These are phyloP conservation scores for Zygoascus biomembranicola DNA, from an alignment of 805 yeast genomes.

Conservation along the genomic window DNA sequence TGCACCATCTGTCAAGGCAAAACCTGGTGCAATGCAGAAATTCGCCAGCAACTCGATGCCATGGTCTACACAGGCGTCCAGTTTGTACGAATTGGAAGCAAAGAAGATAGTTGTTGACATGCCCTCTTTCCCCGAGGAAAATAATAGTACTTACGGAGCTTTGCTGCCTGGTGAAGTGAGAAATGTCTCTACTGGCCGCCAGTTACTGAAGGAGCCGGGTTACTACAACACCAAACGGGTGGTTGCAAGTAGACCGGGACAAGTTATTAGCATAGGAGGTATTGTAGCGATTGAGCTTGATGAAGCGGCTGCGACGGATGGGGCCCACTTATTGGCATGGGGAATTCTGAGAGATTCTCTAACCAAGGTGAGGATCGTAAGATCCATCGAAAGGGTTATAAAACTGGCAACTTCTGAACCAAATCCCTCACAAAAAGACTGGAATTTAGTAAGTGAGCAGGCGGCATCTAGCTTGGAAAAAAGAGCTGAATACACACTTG, in stretches of 20 bases:
- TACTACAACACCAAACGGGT: slow-evolving; percentile 17
- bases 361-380: slow-evolving; percentile 15
- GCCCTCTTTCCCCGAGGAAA: slow-evolving; percentile 29
- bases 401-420: slow-evolving; percentile 10
- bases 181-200: slow-evolving; percentile 18
- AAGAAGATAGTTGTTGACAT: slow-evolving; percentile 22
- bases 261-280: slow-evolving; percentile 28
- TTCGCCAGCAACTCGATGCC: slow-evolving; percentile 5
- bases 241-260: slow-evolving; percentile 22
- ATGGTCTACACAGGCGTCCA: slow-evolving; percentile 56
- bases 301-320: background rate
- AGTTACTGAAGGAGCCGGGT: slow-evolving; percentile 17
- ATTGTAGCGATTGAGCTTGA: slow-evolving; percentile 23
- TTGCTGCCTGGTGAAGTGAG: slow-evolving; percentile 17
- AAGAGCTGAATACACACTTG: slow-evolving; percentile 7
- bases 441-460: slow-evolving; percentile 18
- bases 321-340: slow-evolving; percentile 24
- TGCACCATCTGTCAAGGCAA: background rate
- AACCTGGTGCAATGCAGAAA: background rate
- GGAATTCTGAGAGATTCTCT: slow-evolving; percentile 21
- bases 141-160: slow-evolving; percentile 13
- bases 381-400: slow-evolving; percentile 17
- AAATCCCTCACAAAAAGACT: slow-evolving; percentile 12
- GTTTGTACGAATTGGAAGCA: slow-evolving; percentile 32
- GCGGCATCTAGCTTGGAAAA: slow-evolving; percentile 3